A percentile compares a stretch with the other conserved stretches of the same genome.
Conservation (phyloP, 345 rosid species). For the Syzygium grande region DNA sequence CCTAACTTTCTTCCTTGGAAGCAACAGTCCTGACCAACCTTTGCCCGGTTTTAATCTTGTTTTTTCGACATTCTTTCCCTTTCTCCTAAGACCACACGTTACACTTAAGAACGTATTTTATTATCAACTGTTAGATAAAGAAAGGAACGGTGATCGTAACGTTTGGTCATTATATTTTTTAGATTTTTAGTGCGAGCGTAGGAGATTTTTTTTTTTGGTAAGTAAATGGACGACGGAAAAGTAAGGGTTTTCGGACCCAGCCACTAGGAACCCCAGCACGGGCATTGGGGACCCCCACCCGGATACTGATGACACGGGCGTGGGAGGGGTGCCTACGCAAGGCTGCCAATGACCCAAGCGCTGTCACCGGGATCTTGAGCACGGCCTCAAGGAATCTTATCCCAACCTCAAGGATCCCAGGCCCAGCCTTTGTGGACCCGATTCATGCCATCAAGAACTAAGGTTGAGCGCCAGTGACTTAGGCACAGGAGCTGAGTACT, state of each 20-base stretch:
- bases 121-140: not conserved
- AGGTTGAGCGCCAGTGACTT: not conserved
- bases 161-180: not conserved
- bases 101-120: not conserved
- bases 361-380: not conserved
- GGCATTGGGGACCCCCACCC: not conserved
- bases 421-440: not conserved
- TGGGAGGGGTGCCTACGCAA: not conserved
- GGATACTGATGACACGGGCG: not conserved
- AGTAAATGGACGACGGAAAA: not conserved
- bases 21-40: not conserved
- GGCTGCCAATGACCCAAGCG: accelerated
- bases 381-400: accelerated
- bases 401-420: not conserved
- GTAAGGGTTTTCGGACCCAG: not conserved
- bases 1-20: not conserved
- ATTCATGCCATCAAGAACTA: not conserved
- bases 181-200: not conserved
- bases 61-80: not conserved
- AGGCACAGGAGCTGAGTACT: no score
- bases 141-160: not conserved
- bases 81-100: not conserved
- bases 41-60: not conserved
- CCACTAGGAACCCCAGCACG: not conserved
- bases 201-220: not conserved